Percentiles rank a stretch among this genome's conserved stretches.
phyloP scores from a whole-genome alignment of 2,329 filamentous ascomycete species.

The Fusarium austroafricanum region DNA sequence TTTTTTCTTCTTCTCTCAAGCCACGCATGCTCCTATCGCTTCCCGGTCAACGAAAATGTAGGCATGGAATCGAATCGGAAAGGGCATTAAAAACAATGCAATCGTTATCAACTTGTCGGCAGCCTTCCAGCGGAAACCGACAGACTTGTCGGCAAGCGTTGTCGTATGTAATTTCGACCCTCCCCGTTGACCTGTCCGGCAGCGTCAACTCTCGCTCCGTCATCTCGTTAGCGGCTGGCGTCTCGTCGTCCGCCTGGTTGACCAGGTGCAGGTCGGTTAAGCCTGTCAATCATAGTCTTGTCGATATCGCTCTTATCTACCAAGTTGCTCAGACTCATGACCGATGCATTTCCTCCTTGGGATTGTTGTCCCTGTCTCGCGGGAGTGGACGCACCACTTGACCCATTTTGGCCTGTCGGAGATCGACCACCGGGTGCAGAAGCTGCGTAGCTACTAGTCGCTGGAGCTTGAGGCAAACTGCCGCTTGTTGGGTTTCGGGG shows the following conservation, averaged over 20 bases:
- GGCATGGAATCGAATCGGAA: slow-evolving; percentile 26
- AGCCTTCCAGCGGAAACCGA: slow-evolving; percentile 34
- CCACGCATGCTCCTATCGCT: slow-evolving; percentile 36
- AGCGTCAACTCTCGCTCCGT: slow-evolving; percentile 38
- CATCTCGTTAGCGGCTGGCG: slow-evolving; percentile 35
- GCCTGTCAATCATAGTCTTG: slow-evolving; percentile 64
- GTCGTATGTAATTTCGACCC: slow-evolving; percentile 29
- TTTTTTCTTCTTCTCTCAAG: slow-evolving; percentile 11
- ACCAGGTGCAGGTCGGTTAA: slow-evolving; percentile 54
- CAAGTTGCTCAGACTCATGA: slow-evolving; percentile 65
- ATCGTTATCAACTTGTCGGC: slow-evolving; percentile 35
- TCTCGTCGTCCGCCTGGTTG: slow-evolving; percentile 34
- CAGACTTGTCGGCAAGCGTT: slow-evolving; percentile 30
- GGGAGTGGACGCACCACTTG: slow-evolving; percentile 53
- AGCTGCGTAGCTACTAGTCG: slow-evolving; percentile 41
- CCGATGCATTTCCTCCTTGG: slow-evolving; percentile 51
- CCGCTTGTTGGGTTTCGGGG: slow-evolving; percentile 52
- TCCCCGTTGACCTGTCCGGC: slow-evolving; percentile 45
- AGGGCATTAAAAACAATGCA: slow-evolving; percentile 37
- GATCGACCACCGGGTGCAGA: slow-evolving; percentile 51
- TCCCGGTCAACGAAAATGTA: slow-evolving; percentile 33
- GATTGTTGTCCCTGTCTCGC: slow-evolving; percentile 46
- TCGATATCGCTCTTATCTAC: slow-evolving; percentile 67
- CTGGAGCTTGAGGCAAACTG: slow-evolving; percentile 49
- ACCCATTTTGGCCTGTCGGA: slow-evolving; percentile 52